Evolutionary conservation across 192 early-diverging fungal genomes (phyloP).

Genomic region (Rhizophagus prolifer): DNA sequence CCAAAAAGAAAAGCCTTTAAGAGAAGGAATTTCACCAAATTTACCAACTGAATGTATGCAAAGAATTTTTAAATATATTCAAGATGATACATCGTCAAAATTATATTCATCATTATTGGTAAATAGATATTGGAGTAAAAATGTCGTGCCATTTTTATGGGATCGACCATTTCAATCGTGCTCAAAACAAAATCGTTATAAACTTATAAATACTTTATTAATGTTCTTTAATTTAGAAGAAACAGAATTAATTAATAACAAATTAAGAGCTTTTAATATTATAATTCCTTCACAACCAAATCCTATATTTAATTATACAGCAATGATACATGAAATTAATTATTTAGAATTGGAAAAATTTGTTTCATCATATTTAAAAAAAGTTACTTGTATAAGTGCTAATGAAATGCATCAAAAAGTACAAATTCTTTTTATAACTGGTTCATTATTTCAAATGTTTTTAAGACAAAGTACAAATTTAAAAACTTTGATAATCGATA

Average conservation of each 20-base stretch:
- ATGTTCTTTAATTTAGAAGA: neutral
- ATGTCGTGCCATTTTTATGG: conserved; percentile 11
- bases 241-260: neutral
- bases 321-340: neutral
- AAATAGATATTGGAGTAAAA: conserved; percentile 16
- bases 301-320: neutral
- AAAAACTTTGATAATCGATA: neutral
- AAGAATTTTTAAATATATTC: conserved; percentile 3
- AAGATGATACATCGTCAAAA: neutral
- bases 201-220: neutral
- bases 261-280: neutral
- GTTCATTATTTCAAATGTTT: neutral
- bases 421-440: neutral
- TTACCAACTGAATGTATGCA: conserved; percentile 19
- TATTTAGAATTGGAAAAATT: neutral
- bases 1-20: neutral
- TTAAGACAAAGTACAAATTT: neutral
- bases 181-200: neutral
- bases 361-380: neutral
- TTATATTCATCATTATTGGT: conserved; percentile 10
- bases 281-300: neutral
- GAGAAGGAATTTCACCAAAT: neutral
- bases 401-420: neutral
- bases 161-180: neutral
- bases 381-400: neutral